These are phyloP conservation scores for Pseudocercospora cruenta DNA, from an alignment of 2,329 filamentous ascomycete species.

Conservation along the genomic window DNA sequence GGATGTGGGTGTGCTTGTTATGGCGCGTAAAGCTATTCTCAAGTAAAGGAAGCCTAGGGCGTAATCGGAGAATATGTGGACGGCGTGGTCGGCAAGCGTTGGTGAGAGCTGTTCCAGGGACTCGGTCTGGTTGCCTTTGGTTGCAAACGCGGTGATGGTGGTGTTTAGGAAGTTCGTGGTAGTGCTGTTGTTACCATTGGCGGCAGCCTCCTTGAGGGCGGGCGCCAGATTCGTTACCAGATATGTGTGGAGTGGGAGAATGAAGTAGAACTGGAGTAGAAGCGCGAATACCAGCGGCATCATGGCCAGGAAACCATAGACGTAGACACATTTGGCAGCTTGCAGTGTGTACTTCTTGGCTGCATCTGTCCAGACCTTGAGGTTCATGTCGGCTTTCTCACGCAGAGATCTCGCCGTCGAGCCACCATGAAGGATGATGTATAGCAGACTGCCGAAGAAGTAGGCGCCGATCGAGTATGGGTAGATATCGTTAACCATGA, in stretches of 20 bases:
- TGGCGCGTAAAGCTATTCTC: conserved; percentile 73
- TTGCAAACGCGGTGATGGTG: conserved; percentile 1
- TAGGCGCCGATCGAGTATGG: conserved; percentile 92
- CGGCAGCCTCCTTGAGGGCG: conserved; percentile 24
- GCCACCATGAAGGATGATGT: conserved; percentile 48
- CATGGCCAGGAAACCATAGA: conserved; percentile 74
- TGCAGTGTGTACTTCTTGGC: conserved; percentile 36
- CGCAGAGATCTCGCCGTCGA: conserved; percentile 15
- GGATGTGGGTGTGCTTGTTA: conserved; percentile 69
- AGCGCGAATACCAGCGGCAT: conserved; percentile 80
- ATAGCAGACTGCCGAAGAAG: conserved; percentile 70
- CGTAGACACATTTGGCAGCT: conserved; percentile 66
- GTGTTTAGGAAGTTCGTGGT: conserved; percentile 9
- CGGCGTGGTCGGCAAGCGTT: conserved; percentile 61
- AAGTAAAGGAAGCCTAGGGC: conserved; percentile 89
- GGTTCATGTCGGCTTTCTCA: conserved; percentile 26
- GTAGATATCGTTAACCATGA: conserved; percentile 90
- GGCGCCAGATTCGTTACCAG: conserved; percentile 44
- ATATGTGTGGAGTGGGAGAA: conserved; percentile 84
- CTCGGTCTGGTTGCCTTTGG: conserved; percentile 8
- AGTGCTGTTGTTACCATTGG: conserved; percentile 3
- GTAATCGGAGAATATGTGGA: conserved; percentile 92
- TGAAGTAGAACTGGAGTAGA: conserved; percentile 83
- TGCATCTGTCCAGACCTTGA: conserved; percentile 31
- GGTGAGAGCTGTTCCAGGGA: conserved; percentile 6